Evolutionary conservation across 2,329 filamentous ascomycete genomes (phyloP).

Genomic region (Reticulascus tulasneorum): DNA sequence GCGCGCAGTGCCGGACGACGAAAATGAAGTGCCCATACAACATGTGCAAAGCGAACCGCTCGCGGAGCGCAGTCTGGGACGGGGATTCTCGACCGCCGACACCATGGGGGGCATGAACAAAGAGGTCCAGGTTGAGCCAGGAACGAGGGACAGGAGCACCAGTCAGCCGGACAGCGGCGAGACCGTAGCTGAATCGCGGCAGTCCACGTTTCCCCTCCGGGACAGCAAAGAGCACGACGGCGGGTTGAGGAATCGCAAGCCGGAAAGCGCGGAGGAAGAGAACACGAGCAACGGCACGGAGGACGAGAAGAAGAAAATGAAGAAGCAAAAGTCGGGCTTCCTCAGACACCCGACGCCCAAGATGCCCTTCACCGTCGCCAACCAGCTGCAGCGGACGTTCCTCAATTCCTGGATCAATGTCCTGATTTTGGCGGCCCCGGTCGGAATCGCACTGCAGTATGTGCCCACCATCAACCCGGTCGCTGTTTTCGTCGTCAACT

Average conservation of each 20-base stretch:
- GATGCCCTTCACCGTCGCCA: conserved; percentile 53
- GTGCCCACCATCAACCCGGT: conserved; percentile 50
- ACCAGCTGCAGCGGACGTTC: conserved; percentile 70
- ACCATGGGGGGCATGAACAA: conserved; percentile 17
- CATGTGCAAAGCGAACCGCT: conserved; percentile 29
- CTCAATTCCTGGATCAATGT: conserved; percentile 86
- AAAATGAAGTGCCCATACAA: conserved; percentile 27
- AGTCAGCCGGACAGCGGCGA: conserved; percentile 16
- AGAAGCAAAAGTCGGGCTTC: conserved; percentile 34
- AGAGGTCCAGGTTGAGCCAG: too few species aligned
- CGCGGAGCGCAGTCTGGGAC: conserved; percentile 12
- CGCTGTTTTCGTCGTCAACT: conserved; percentile 82
- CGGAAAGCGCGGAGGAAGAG: conserved; percentile 19
- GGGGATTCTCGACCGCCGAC: conserved; percentile 21
- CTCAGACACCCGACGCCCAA: conserved; percentile 46
- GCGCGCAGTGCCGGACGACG: conserved; percentile 11
- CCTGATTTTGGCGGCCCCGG: conserved; percentile 71
- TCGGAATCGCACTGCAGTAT: conserved; percentile 73
- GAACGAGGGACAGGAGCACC: conserved; percentile 9
- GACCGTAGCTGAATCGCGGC: conserved; percentile 7
- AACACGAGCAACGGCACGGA: conserved; percentile 14
- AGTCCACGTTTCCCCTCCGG: too few species aligned
- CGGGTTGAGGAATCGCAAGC: conserved; percentile 26
- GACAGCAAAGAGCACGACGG: conserved; percentile 18
- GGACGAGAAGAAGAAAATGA: conserved; percentile 33